These are phyloP conservation scores for Diaporthe vexans DNA, from an alignment of 2,329 filamentous ascomycete genomes.

Conservation along the genomic window DNA sequence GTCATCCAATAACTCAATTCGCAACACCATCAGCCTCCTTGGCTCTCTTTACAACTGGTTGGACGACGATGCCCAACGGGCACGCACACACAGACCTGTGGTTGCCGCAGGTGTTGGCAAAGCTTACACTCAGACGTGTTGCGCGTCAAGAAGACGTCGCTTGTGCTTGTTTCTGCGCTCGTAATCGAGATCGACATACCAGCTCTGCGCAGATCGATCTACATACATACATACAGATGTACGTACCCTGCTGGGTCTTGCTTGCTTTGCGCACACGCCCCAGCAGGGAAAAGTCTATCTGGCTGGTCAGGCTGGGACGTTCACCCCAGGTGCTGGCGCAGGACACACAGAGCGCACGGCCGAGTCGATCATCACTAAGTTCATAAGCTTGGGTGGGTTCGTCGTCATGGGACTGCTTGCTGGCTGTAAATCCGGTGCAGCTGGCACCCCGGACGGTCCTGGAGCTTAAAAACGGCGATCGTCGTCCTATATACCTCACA, in stretches of 20 bases:
- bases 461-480: background rate
- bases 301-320: background rate
- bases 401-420: background rate
- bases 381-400: background rate
- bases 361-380: background rate
- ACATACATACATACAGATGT: background rate
- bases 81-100: background rate
- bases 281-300: background rate
- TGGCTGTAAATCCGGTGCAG: no score
- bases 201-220: conserved; percentile 20
- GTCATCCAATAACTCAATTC: conserved; percentile 1
- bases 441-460: background rate
- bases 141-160: conserved; percentile 13
- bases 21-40: background rate
- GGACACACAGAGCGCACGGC: background rate
- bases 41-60: background rate
- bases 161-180: conserved; percentile 3
- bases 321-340: background rate
- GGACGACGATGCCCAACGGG: background rate
- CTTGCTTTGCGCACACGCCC: background rate
- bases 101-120: conserved; percentile 5
- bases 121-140: conserved; percentile 16
- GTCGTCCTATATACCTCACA: background rate
- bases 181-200: conserved; percentile 8
- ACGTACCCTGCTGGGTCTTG: no score